Percentiles rank a stretch among this genome's conserved stretches.
Conservation (phyloP, 2,329 filamentous ascomycete species). For the Fusarium acutatum region DNA sequence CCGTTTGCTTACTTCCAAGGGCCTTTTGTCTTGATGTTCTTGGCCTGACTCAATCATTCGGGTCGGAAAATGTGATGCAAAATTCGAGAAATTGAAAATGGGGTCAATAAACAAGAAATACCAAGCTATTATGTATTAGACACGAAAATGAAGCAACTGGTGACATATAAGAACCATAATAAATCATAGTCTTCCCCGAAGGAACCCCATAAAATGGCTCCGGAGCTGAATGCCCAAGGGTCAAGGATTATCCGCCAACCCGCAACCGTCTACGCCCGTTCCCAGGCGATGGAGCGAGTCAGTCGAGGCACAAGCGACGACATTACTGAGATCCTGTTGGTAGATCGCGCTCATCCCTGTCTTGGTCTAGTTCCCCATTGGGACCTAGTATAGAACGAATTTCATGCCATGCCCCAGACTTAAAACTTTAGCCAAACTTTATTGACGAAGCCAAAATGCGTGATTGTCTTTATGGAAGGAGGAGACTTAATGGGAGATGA, state of each 20-base stretch:
- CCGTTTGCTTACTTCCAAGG: too few species aligned
- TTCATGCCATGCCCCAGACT: not conserved
- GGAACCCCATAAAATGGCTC: not conserved
- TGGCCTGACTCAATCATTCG: too few species aligned
- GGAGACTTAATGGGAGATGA: not conserved
- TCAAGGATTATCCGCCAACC: not conserved
- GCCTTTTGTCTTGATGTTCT: too few species aligned
- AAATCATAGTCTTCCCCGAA: not conserved
- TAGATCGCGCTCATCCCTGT: not conserved
- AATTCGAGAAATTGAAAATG: not conserved
- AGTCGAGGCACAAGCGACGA: not conserved
- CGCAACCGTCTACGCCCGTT: not conserved
- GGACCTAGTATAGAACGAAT: not conserved
- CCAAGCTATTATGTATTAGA: not conserved
- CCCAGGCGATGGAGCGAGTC: not conserved
- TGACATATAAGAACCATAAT: not conserved
- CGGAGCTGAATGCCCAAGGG: not conserved
- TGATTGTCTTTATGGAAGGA: not conserved
- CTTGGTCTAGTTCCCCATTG: not conserved
- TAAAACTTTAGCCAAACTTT: slow-evolving; percentile 8
- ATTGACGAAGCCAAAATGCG: not conserved
- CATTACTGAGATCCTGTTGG: not conserved
- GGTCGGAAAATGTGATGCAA: not conserved
- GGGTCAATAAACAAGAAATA: not conserved
- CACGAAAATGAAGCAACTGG: not conserved